These are phyloP conservation scores for Allium fistulosum DNA, from an alignment of 106 monocot genomes.

Conservation along the genomic window DNA sequence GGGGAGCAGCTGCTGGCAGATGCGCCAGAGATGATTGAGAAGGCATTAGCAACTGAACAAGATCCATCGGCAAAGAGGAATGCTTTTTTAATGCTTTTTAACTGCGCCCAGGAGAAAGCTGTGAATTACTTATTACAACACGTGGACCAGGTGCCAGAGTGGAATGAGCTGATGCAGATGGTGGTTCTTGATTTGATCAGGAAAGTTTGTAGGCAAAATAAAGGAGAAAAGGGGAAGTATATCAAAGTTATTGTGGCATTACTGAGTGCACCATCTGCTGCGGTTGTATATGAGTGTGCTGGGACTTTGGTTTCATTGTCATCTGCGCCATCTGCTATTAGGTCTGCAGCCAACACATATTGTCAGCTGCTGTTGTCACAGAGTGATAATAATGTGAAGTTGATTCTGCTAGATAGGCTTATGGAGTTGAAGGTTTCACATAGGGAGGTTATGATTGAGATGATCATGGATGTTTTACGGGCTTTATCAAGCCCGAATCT, in stretches of 20 bases:
- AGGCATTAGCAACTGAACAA: conserved; percentile 48
- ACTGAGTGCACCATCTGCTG: conserved; percentile 44
- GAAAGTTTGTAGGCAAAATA: conserved; percentile 79
- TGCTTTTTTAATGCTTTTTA: conserved; percentile 83
- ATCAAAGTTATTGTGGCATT: conserved; percentile 75
- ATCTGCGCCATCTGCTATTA: conserved; percentile 80
- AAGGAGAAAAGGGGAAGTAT: conserved; percentile 65
- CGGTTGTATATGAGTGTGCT: conserved; percentile 82
- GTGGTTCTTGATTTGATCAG: conserved; percentile 80
- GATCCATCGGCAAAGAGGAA: conserved; percentile 70
- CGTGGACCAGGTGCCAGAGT: conserved; percentile 51
- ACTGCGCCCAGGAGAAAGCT: conserved; percentile 81
- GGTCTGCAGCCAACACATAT: conserved; percentile 83
- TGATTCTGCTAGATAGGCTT: conserved; percentile 78
- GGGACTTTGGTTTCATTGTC: conserved; percentile 78
- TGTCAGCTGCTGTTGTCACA: conserved; percentile 81
- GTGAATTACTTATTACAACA: conserved; percentile 58
- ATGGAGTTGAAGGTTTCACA: conserved; percentile 68
- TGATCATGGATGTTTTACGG: conserved; percentile 82
- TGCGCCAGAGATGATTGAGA: conserved; percentile 77
- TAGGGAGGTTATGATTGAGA: conserved; percentile 75
- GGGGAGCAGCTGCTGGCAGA: conserved; percentile 67
- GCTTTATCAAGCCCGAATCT: conserved; percentile 83
- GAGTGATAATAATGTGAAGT: conserved; percentile 93
- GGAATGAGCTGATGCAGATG: conserved; percentile 90